These are phyloP conservation scores for Stachybotrys elegans DNA, from an alignment of 2,329 filamentous ascomycete species.

Conservation along the genomic window DNA sequence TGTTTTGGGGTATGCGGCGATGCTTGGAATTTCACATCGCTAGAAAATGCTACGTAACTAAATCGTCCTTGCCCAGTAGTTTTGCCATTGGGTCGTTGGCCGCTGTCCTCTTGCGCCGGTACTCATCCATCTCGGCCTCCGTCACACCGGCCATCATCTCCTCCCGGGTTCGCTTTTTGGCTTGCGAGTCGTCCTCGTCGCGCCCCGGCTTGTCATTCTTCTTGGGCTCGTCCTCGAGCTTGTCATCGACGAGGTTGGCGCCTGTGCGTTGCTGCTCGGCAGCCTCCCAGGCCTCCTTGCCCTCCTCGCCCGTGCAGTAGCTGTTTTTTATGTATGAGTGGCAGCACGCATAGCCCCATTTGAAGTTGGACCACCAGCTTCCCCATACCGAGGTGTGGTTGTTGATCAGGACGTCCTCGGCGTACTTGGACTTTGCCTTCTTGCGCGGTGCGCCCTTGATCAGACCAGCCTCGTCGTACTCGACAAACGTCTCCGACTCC, in stretches of 20 bases:
- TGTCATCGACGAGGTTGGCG: slow-evolving; percentile 31
- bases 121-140: slow-evolving; percentile 82
- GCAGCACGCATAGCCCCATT: slow-evolving; percentile 95
- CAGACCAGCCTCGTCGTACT: slow-evolving; percentile 86
- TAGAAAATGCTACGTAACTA: not conserved
- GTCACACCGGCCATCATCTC: slow-evolving; percentile 75
- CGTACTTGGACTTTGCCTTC: slow-evolving; percentile 81
- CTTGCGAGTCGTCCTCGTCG: slow-evolving; percentile 26
- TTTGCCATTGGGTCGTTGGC: slow-evolving; percentile 85
- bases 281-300: slow-evolving; percentile 74
- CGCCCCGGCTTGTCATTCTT: slow-evolving; percentile 17
- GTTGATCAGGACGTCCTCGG: slow-evolving; percentile 80
- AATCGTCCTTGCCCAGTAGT: slow-evolving; percentile 67
- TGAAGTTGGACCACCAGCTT: slow-evolving; percentile 94
- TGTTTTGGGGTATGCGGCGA: too few relatives aligned
- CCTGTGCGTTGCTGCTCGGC: slow-evolving; percentile 58
- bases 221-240: slow-evolving; percentile 17
- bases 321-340: slow-evolving; percentile 93
- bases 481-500: slow-evolving; percentile 82
- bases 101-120: slow-evolving; percentile 67
- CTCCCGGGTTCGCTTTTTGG: slow-evolving; percentile 64
- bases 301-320: slow-evolving; percentile 92
- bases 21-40: not conserved
- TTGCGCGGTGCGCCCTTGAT: slow-evolving; percentile 83
- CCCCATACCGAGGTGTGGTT: slow-evolving; percentile 94